Evolutionary conservation across 2,329 filamentous ascomycete genomes (phyloP), one percentile per base, ranked within the genome.

Genomic region (Alternaria sp.): DNA sequence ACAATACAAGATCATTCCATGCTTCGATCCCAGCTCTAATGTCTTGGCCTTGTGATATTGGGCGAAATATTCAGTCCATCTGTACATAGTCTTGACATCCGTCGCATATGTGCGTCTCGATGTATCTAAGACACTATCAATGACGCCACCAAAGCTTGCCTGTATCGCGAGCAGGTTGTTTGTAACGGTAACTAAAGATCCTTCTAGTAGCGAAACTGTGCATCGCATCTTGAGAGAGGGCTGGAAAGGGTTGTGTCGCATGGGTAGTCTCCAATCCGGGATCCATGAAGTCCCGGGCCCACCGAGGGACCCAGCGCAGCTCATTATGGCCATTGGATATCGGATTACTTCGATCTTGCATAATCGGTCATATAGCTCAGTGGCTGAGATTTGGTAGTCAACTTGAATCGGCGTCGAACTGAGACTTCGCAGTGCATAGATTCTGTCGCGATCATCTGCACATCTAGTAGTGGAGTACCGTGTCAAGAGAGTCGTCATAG

Each of bases 61-160:
- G 36, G 1, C 3, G 9, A 40, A 40, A 1, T 10, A 17, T 1
- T 17, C 3, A 11, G 1, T 2, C 36, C 36, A 40, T 11, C 9
- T 1, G 36, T 40, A 17, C 15, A 40, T 2, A 2, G 36, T 40
- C 36, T 0, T 3, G 0, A 5, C 15, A 3, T 40, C 32, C 3
- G 8, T 5, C 8, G 5, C 32, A 10, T n/a, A 3, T 8, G 0
- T 0, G 7, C 0, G 30, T 8, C 15, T 4, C 2, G 15, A 2
- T 1, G 5, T 0, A 40, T 40, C 36, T 10, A 17, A 2, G 8
- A 40, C 36, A 10, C 36, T 40, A 2, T 6, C 5, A 1, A 40
- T 0, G 36, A 40, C 36, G n/a, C 36, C 36, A 11, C 8, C 36
- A 40, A 40, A 40, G 5, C 1, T 40, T 1, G 36, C 36, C 5